Percentiles rank a stretch among this genome's conserved stretches.
These are phyloP conservation scores for Backusella liffmaniae DNA, from an alignment of 192 early-diverging fungal species.

Conservation along the genomic window DNA sequence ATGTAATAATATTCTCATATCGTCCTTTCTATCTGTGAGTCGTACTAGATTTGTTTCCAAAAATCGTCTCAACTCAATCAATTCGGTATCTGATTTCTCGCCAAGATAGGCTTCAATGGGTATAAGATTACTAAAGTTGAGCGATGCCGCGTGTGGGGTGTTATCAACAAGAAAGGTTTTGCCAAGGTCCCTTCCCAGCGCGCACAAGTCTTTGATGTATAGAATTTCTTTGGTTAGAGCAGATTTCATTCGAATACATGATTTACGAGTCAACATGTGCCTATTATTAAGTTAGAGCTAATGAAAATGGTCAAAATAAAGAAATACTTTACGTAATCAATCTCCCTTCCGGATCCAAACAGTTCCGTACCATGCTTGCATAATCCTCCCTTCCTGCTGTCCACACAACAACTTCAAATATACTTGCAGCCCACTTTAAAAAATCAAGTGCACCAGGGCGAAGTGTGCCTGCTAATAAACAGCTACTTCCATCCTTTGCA, in stretches of 20 bases:
- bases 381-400: slow-evolving; percentile 38
- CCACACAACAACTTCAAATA: slow-evolving; percentile 41
- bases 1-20: slow-evolving; percentile 34
- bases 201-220: slow-evolving; percentile 37
- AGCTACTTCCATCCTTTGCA: slow-evolving; percentile 25
- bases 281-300: slow-evolving; percentile 2
- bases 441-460: slow-evolving; percentile 34
- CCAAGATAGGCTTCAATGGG: slow-evolving; percentile 38
- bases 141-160: slow-evolving; percentile 37
- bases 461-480: slow-evolving; percentile 28
- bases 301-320: background rate
- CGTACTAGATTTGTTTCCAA: slow-evolving; percentile 23
- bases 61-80: slow-evolving; percentile 25
- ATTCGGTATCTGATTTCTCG: slow-evolving; percentile 21
- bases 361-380: slow-evolving; percentile 25
- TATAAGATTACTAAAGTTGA: slow-evolving; percentile 41
- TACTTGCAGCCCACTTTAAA: slow-evolving; percentile 31
- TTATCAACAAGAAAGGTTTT: slow-evolving; percentile 37
- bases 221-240: slow-evolving; percentile 22
- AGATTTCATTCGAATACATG: slow-evolving; percentile 33
- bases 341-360: slow-evolving; percentile 28
- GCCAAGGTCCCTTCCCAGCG: slow-evolving; percentile 35
- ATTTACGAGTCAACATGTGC: slow-evolving; percentile 33
- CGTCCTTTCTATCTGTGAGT: slow-evolving; percentile 29
- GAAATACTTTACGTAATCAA: slow-evolving; percentile 32